Base-by-base conservation (phyloP, 2,329 filamentous ascomycete genomes). In the Neofusicoccum kwambonambiense region DNA sequence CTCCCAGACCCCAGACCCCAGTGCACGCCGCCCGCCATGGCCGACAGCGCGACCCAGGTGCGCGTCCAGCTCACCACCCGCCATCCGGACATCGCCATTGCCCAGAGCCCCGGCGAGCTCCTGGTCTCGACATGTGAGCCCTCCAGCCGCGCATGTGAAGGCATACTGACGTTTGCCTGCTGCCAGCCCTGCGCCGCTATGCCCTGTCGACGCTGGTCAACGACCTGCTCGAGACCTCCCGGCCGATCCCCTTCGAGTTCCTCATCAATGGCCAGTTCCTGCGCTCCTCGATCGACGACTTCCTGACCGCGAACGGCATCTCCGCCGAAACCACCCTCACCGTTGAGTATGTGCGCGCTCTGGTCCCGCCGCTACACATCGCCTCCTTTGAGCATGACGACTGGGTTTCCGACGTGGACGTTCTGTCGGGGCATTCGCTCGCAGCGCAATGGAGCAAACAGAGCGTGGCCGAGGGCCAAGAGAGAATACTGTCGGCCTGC, bases 361-460 rank as follows among this genome's bases (percentile, higher is more conserved):
- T 97, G 70, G 88, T 97, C 66, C 95, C 95, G 7, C 95, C 95
- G 17, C 84, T 91, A 41, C 94, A 95, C 76, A 89, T 96, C 70
- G 90, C 93, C 12, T 95, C 91, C 74, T 99, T 97, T 76, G 90
- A 97, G 80, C 94, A 99, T 77, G 93, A 99, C 74, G 95, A 98
- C 77, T 99, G 95, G 95, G 91, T 99, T 56, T 92, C 91, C 75
- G 86, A 87, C 31, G 88, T 98, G 31, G 93, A 97, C 76, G 86
- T 96, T 4, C 82, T 96, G 27, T 93, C 92, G 0, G 77, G 79
- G 13, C 87, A 84, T 12, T 90, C 90, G 1, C 79, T 81, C 6
- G 86, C 88, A 2, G 87, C 84, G 19, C 75, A 76, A 63, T 89
- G 86, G 85, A 81, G 82, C 9, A 82, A 79, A 56, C 79, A 84